phyloP scores from a whole-genome alignment of 2,329 filamentous ascomycete species.

The Nemania bipapillata region DNA sequence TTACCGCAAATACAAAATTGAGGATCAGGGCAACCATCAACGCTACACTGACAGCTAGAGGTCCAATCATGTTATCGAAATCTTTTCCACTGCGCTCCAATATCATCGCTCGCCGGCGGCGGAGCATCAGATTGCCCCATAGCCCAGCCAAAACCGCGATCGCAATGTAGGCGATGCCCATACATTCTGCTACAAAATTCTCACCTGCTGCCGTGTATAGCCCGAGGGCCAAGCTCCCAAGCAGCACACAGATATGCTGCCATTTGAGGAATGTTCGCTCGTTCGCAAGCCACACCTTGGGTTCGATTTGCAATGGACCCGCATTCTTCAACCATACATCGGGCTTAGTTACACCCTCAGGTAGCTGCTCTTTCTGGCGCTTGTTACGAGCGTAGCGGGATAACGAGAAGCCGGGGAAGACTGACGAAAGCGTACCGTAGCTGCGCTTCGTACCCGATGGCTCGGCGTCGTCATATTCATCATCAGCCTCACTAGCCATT shows the following conservation, averaged over 20 bases:
- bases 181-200: slow-evolving; percentile 77
- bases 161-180: slow-evolving; percentile 84
- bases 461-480: slow-evolving; percentile 52
- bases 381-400: slow-evolving; percentile 76
- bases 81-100: slow-evolving; percentile 86
- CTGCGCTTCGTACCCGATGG: slow-evolving; percentile 45
- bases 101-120: slow-evolving; percentile 80
- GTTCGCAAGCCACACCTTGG: slow-evolving; percentile 98
- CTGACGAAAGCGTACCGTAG: slow-evolving; percentile 71
- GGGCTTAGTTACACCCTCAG: slow-evolving; percentile 88
- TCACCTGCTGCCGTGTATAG: slow-evolving; percentile 88
- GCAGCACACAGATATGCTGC: slow-evolving; percentile 92
- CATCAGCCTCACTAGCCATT: slow-evolving; percentile 44
- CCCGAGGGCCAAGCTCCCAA: slow-evolving; percentile 83
- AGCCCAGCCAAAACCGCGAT: slow-evolving; percentile 84
- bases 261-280: slow-evolving; percentile 98
- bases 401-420: slow-evolving; percentile 85
- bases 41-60: slow-evolving; percentile 82
- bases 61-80: slow-evolving; percentile 89
- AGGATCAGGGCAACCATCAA: slow-evolving; percentile 80
- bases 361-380: slow-evolving; percentile 68
- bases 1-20: slow-evolving; percentile 89
- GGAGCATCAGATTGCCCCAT: slow-evolving; percentile 90
- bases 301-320: slow-evolving; percentile 90
- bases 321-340: slow-evolving; percentile 92